phyloP scores from a whole-genome alignment of 2,329 filamentous ascomycete species.

The Penicillium decumbens region DNA sequence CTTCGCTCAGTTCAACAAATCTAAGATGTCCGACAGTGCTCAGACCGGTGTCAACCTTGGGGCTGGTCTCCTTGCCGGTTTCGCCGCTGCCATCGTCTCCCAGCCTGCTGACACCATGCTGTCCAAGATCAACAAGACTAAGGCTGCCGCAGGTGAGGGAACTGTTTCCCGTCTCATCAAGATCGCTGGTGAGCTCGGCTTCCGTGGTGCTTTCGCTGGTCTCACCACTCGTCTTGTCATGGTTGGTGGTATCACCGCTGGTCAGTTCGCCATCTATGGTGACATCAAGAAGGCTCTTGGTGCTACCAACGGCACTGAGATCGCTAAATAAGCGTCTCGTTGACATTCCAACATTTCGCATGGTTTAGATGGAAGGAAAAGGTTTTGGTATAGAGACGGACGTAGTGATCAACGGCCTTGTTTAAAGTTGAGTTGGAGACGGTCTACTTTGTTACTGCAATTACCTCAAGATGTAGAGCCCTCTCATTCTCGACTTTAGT shows the following conservation, averaged over 20 bases:
- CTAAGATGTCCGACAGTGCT: slow-evolving; percentile 59
- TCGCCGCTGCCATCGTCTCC: slow-evolving; percentile 80
- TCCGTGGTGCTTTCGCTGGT: slow-evolving; percentile 73
- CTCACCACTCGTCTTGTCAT: slow-evolving; percentile 58
- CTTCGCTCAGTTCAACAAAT: slow-evolving; percentile 59
- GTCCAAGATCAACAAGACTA: slow-evolving; percentile 93
- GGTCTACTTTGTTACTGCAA: too few relatives aligned
- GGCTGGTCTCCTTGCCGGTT: slow-evolving; percentile 79
- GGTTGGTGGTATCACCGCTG: slow-evolving; percentile 68
- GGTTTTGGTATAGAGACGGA: too few relatives aligned
- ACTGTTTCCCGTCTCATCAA: slow-evolving; percentile 76
- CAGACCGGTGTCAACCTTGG: slow-evolving; percentile 81
- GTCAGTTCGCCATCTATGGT: slow-evolving; percentile 88
- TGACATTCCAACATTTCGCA: too few relatives aligned
- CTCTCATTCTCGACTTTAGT: too few relatives aligned
- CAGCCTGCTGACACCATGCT: slow-evolving; percentile 93
- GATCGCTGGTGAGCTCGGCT: slow-evolving; percentile 79
- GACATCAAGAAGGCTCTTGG: slow-evolving; percentile 65
- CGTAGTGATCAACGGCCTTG: too few relatives aligned
- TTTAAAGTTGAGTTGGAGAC: too few relatives aligned
- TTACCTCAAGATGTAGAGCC: too few relatives aligned
- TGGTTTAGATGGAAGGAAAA: too few relatives aligned
- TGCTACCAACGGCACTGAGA: slow-evolving; percentile 72
- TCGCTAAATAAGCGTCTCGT: slow-evolving; percentile 43
- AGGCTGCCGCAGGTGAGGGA: slow-evolving; percentile 75